Conservation (phyloP, 805 yeast species). For the Starmerella davenportii region DNA sequence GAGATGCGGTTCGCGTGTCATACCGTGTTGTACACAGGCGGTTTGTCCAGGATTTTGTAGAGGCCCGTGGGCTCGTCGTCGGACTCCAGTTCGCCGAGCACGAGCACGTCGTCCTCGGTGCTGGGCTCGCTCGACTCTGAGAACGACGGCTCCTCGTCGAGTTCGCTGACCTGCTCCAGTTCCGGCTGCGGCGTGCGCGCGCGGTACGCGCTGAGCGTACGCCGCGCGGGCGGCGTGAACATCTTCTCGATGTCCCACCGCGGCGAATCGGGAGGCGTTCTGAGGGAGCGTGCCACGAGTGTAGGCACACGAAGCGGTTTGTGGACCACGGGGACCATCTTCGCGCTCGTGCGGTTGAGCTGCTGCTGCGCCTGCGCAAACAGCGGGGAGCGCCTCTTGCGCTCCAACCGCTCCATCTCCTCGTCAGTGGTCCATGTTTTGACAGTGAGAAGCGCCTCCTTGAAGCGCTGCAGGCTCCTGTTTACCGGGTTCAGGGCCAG, state of each 20-base stretch:
- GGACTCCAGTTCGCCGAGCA: constrained; percentile 1
- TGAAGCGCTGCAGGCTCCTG: constrained; percentile 48
- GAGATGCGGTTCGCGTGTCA: no score
- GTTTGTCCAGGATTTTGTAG: neutral
- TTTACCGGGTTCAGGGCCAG: constrained; percentile 76
- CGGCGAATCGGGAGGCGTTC: constrained; percentile 5
- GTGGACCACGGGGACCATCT: constrained; percentile 13
- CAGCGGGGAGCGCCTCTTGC: neutral
- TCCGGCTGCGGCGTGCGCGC: neutral
- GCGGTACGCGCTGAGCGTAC: neutral
- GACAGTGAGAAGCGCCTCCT: constrained; percentile 39
- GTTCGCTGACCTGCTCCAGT: neutral
- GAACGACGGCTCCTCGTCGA: neutral
- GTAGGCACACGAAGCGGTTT: constrained; percentile 18
- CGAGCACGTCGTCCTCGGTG: constrained; percentile 2
- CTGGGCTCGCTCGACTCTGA: neutral
- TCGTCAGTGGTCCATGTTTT: constrained; percentile 71
- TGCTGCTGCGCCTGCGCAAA: neutral
- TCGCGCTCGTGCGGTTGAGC: constrained; percentile 3
- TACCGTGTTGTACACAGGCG: neutral
- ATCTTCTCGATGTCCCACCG: constrained; percentile 16
- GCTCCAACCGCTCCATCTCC: constrained; percentile 31
- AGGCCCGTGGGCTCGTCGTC: neutral
- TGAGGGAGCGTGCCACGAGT: constrained; percentile 14
- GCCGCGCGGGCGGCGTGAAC: constrained; percentile 16